A percentile compares a stretch with the other conserved stretches of the same genome.
Conservation (phyloP, 371 early-diverging fungal genomes). For the Mucor velutinosus region DNA sequence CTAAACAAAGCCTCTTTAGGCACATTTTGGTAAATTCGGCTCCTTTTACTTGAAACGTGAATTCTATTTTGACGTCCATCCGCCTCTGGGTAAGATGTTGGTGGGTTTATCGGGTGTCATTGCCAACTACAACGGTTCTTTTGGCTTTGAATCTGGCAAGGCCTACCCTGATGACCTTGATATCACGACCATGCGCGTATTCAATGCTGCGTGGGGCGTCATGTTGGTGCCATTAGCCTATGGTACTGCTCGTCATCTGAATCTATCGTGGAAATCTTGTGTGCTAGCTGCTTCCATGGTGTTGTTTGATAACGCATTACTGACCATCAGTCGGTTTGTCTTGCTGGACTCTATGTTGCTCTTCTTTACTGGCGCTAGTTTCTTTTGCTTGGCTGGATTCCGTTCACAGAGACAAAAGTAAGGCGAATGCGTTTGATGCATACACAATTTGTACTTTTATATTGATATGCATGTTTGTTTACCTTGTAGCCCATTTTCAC, state of each 20-base stretch:
- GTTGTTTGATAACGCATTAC: conserved; percentile 81
- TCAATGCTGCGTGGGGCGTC: conserved; percentile 91
- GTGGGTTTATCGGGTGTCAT: conserved; percentile 90
- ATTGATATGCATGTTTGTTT: neutral
- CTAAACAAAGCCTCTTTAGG: conserved; percentile 44
- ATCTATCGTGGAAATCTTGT: conserved; percentile 63
- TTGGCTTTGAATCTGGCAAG: conserved; percentile 88
- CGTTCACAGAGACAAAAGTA: conserved; percentile 64
- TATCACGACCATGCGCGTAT: conserved; percentile 91
- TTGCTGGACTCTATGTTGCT: conserved; percentile 98
- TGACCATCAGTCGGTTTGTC: conserved; percentile 94
- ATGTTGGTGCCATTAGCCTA: conserved; percentile 93
- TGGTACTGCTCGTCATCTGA: conserved; percentile 80
- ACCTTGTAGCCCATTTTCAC: conserved; percentile 70
- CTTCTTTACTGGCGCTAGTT: conserved; percentile 84
- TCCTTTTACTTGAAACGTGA: conserved; percentile 88
- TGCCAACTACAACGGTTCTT: conserved; percentile 89
- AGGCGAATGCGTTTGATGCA: neutral
- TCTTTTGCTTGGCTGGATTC: conserved; percentile 77
- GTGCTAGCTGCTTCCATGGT: conserved; percentile 78
- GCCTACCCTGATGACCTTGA: conserved; percentile 85
- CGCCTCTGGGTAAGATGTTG: conserved; percentile 99
- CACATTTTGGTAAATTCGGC: conserved; percentile 96
- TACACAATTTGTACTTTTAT: neutral
- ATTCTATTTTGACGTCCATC: conserved; percentile 99